Conservation (phyloP, 441 rosid genomes). For the Pelargonium myrrhifolium region DNA sequence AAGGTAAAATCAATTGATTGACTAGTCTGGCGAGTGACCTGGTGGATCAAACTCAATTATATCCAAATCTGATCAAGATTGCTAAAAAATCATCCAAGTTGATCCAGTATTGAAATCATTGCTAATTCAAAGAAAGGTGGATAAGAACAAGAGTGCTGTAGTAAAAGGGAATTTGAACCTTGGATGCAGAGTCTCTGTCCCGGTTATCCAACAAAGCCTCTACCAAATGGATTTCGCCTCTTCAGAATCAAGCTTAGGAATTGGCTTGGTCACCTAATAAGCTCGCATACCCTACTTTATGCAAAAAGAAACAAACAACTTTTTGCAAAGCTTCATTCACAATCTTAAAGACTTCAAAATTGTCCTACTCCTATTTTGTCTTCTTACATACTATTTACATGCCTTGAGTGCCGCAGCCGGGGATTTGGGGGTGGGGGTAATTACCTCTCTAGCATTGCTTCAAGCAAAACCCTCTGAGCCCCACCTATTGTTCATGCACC, state of each 20-base stretch:
- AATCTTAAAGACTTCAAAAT: conserved; percentile 9
- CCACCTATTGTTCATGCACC: background rate
- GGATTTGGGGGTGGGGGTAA: background rate
- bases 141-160: background rate
- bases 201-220: too few species aligned
- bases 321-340: conserved; percentile 6
- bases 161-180: background rate
- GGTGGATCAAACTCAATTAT: too few species aligned
- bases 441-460: background rate
- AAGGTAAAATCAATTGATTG: too few species aligned
- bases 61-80: too few species aligned
- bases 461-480: background rate
- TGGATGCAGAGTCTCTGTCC: background rate
- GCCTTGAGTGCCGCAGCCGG: background rate
- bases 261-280: background rate
- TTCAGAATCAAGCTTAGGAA: conserved; percentile 2
- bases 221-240: background rate
- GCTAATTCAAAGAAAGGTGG: background rate
- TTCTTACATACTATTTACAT: background rate
- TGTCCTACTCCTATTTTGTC: conserved; percentile 14
- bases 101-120: background rate
- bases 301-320: background rate
- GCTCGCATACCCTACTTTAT: background rate
- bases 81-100: background rate
- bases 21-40: too few species aligned